Percentiles rank a stretch among this genome's conserved stretches.
These are phyloP conservation scores for Oryza glaberrima DNA, from an alignment of 176 grass and related monocot species.

Conservation along the genomic window DNA sequence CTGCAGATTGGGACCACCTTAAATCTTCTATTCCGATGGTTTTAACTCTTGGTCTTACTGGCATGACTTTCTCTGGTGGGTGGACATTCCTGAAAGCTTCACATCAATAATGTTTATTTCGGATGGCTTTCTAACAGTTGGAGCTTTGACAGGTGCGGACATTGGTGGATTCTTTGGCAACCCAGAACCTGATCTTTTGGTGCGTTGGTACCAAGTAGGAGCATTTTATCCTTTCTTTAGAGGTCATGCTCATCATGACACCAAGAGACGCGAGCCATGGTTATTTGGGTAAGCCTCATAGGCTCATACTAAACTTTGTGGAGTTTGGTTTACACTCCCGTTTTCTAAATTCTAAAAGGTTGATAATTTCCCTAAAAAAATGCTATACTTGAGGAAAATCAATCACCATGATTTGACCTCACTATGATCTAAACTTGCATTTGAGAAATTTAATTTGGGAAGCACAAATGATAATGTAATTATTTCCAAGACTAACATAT, in stretches of 20 bases:
- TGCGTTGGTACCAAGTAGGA: constrained; percentile 96
- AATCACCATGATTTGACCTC: constrained; percentile 1
- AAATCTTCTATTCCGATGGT: constrained; percentile 93
- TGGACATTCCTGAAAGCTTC: constrained; percentile 33
- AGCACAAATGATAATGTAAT: constrained; percentile 9
- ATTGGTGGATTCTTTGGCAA: constrained; percentile 97
- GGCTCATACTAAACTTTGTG: constrained; percentile 20
- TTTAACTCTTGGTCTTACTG: constrained; percentile 93
- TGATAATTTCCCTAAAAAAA: constrained; percentile 13
- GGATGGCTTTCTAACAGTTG: constrained; percentile 31
- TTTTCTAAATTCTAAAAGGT: not conserved
- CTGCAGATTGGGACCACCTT: constrained; percentile 95
- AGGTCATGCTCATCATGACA: constrained; percentile 94
- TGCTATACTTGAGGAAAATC: constrained; percentile 5
- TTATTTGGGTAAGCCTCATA: constrained; percentile 82
- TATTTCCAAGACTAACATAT: constrained; percentile 31
- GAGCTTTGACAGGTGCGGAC: constrained; percentile 76
- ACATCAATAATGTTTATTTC: not conserved
- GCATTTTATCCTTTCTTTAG: constrained; percentile 99
- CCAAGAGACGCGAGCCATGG: constrained; percentile 96
- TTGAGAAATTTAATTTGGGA: constrained; percentile 23
- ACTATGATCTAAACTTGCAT: constrained; percentile 3
- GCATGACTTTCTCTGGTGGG: constrained; percentile 88
- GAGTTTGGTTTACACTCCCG: not conserved
- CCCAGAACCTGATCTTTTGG: constrained; percentile 82